Base-by-base conservation (phyloP, 2,329 filamentous ascomycete species). In the Fusarium subtropicale region DNA sequence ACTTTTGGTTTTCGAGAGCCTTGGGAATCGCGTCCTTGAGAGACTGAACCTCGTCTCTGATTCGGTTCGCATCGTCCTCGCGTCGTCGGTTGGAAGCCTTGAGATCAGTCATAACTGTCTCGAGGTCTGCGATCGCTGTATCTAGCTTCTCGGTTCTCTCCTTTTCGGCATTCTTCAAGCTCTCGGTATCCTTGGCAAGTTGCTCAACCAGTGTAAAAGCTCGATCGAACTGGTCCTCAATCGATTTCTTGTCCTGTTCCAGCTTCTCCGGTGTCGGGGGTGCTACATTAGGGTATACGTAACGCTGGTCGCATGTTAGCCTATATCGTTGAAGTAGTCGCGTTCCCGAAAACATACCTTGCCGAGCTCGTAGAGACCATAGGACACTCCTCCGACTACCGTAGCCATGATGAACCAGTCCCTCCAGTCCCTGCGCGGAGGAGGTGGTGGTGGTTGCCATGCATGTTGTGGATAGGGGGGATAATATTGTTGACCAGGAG, bases 351-450 rank as follows among this genome's bases (percentile, higher is more conserved):
- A n/a, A 34, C 78, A 38, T 83, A 93, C 92, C 88, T 97, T 97
- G 64, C 94, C 92, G 18, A 97, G 87, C 69, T 91, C 88, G 78
- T 96, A 99, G 24, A 97, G 81, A 1, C 94, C 95, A 76, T 97
- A 98, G 39, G 93, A 87, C 22, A 97, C 90, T 50, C 94, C 93
- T 60, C 94, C 91, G 67, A 97, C 91, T 15, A 98, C 92, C 0
- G 96, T 99, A 10, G 96, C 96, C 93, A 98, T 97, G 80, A 99
- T 98, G 81, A 99, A 99, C 92, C 94, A 98, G 78, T 99, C 96
- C 66, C 97, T 88, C 96, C 96, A 99, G 81, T 99, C 96, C 76
- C 96, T 86, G 77, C 89, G 90, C 5, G 94, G 94, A 4, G 89
- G 81, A 57, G 86, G 84, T 2, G 85, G 85, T 5, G 87, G 82